Evolutionary conservation across 106 monocot species (phyloP), one percentile per base, ranked within the genome.

Genomic region (Acorus calamus): DNA sequence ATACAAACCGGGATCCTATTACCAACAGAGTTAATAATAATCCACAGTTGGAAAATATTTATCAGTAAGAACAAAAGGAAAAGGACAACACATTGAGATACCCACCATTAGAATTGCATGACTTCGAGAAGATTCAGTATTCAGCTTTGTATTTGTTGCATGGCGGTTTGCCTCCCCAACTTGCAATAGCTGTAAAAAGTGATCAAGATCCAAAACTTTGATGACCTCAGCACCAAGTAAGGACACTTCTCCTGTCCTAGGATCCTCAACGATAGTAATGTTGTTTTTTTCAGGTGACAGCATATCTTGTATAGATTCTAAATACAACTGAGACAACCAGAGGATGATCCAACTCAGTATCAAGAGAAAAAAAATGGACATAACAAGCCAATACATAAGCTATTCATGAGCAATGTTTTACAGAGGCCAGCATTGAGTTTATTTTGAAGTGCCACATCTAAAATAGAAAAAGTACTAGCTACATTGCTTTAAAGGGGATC

Each of bases 91-190:
- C 28, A 28, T 0, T 28, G 28, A 28, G 28, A 28, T n/a, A 53
- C 69, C 46, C 42, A 87, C 88, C 76, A 74, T 66, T 56, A 89
- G 56, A 56, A 89, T 84, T 7, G 89, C 89, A 69, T 89, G 89
- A 69, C 89, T 89, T 69, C 89, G 69, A 67, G 89, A 89, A 63
- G 89, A 89, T 65, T 89, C 84, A 42, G 89, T 89, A 56, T 89
- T 89, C 47, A 89, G 52, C 61, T 81, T 89, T 46, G 89, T 85
- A 76, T 89, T 89, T 44, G 89, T 75, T 56, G 82, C 81, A 84
- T 75, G 69, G 4, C 89, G 78, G 60, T 89, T 84, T 68, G 76
- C 62, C 77, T 84, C 89, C 52, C 84, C 89, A 71, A 75, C 53
- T 74, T 77, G 89, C 50, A 89, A 55, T 49, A 89, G 59, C 55